Base-by-base conservation (phyloP, 2,329 filamentous ascomycete species). In the Chaetomiaceae sp. region DNA sequence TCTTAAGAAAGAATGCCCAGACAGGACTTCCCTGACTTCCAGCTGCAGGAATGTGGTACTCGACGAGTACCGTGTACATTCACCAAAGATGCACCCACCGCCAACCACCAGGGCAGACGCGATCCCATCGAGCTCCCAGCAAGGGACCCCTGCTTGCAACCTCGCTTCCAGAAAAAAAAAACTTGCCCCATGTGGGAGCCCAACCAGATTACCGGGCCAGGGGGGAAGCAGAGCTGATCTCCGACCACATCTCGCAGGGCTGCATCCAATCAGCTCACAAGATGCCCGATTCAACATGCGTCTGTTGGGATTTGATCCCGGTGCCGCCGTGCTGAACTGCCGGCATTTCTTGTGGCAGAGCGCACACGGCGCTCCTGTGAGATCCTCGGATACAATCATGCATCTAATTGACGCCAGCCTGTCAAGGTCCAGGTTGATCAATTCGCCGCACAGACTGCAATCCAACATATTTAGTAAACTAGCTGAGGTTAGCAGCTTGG, bases 191-290 rank as follows among this genome's bases (percentile, higher is more conserved):
- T 54, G 40, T 53, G 44, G 51, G 44, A 52, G 42, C 42, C 51
- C 55, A 59, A 54, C 58, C 58, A 60, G 44, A 58, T 48, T 59
- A 54, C 48, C 54, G 58, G 58, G 58, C 57, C 58, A 27, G 46
- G 51, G 53, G 54, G 40, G 5, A 21, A 43, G 13, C 30, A 45
- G 21, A 41, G 44, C 39, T 50, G 46, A 45, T 44, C 41, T 50
- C 35, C 44, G 44, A 42, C 34, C 38, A 38, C 37, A 14, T 21
- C 43, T 31, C 12, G 33, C 21, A 38, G 8, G 14, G 12, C 21
- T 35, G 35, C 30, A 46, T n/a, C 43, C 53, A 53, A 54, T 54
- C 47, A 54, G 25, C 47, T 16, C 21, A 19, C 33, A 25, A 20
- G 4, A 8, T 38, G 25, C 40, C 34, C 34, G 42, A 27, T 38